phyloP scores from a whole-genome alignment of 2,329 filamentous ascomycete genomes.

The Penicillium sp. region DNA sequence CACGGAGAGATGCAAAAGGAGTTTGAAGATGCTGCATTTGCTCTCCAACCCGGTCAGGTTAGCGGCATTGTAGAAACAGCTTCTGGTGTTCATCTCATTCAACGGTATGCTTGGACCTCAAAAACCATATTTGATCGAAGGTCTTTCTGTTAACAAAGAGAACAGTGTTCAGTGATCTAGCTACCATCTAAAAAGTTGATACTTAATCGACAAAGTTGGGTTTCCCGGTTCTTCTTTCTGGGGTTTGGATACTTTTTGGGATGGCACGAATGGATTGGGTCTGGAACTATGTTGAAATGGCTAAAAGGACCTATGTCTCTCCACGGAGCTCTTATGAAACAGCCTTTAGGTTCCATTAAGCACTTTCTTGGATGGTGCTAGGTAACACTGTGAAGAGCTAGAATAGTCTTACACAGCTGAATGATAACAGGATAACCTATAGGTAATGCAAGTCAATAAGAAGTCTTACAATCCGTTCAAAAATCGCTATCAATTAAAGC shows the following conservation, averaged over 20 bases:
- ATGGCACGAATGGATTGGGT: neutral
- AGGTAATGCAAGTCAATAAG: conserved; percentile 1
- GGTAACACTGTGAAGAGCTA: neutral
- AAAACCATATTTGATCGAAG: neutral
- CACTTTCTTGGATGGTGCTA: neutral
- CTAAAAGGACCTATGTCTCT: neutral
- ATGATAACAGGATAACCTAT: neutral
- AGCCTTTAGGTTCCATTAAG: neutral
- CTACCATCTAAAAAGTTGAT: conserved; percentile 4
- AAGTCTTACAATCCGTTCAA: neutral
- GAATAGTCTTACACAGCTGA: conserved; percentile 1
- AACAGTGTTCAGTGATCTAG: conserved; percentile 32
- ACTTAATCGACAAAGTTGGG: conserved; percentile 3
- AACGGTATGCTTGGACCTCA: conserved; percentile 66
- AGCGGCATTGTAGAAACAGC: conserved; percentile 88
- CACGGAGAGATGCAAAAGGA: conserved; percentile 97
- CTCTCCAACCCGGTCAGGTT: conserved; percentile 82
- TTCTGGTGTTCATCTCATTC: conserved; percentile 92
- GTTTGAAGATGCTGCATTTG: conserved; percentile 95
- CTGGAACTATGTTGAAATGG: neutral
- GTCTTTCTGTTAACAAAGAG: neutral
- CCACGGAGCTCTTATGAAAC: neutral
- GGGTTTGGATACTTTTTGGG: conserved; percentile 2
- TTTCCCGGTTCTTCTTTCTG: neutral
- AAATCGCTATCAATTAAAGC: neutral